These are phyloP conservation scores for Lachancea sp. DNA, from an alignment of 805 yeast genomes.

Conservation along the genomic window DNA sequence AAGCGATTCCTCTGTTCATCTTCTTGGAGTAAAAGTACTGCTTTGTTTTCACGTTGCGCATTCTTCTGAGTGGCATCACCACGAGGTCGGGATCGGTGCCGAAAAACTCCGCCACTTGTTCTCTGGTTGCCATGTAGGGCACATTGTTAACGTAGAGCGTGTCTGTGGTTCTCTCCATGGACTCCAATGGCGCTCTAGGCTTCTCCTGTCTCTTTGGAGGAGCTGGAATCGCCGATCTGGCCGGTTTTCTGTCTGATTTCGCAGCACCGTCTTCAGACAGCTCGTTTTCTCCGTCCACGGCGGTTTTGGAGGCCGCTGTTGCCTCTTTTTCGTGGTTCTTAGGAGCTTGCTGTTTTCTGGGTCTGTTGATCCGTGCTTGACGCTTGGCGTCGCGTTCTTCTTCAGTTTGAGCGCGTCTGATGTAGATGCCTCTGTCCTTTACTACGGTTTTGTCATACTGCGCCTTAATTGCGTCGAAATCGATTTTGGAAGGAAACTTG, in stretches of 20 bases:
- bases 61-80: conserved; percentile 45
- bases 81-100: conserved; percentile 43
- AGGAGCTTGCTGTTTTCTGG: background rate
- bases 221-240: conserved; percentile 20
- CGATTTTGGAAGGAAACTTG: conserved; percentile 27
- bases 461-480: conserved; percentile 26
- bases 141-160: conserved; percentile 59
- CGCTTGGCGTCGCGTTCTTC: conserved; percentile 19
- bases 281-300: too few relatives aligned
- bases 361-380: conserved; percentile 14
- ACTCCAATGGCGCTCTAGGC: conserved; percentile 33
- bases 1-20: conserved; percentile 51
- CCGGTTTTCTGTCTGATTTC: conserved; percentile 5
- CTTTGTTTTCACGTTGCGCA: conserved; percentile 26
- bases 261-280: background rate
- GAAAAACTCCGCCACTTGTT: conserved; percentile 47
- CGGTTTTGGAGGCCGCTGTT: too few relatives aligned
- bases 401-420: conserved; percentile 27
- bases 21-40: conserved; percentile 35
- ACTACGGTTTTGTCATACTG: conserved; percentile 27
- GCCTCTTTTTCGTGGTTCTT: too few relatives aligned
- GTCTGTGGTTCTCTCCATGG: conserved; percentile 37
- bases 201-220: conserved; percentile 25
- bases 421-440: conserved; percentile 30
- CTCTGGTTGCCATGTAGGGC: conserved; percentile 56